These are phyloP conservation scores for Coleophoma cylindrospora DNA, from an alignment of 2,329 filamentous ascomycete genomes.

Conservation along the genomic window DNA sequence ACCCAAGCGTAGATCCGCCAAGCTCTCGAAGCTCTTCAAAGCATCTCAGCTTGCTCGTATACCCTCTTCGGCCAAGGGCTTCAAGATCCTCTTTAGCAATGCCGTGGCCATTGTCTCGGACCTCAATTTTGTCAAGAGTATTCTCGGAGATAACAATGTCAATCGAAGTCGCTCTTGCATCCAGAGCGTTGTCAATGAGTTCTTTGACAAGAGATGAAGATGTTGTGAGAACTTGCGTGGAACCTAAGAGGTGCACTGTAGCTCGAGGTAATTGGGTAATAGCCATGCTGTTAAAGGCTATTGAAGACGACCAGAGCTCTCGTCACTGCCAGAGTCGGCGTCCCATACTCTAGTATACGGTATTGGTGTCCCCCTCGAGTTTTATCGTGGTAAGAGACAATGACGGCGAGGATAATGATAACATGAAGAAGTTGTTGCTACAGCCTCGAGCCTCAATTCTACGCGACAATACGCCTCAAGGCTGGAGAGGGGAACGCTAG, in stretches of 20 bases:
- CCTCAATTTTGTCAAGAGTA: conserved; percentile 63
- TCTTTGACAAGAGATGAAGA: conserved; percentile 66
- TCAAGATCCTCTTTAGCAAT: conserved; percentile 59
- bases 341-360: too few species aligned
- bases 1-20: conserved; percentile 61
- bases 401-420: too few species aligned
- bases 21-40: conserved; percentile 56
- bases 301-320: too few species aligned
- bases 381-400: too few species aligned
- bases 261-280: conserved; percentile 42
- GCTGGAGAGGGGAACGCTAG: background rate
- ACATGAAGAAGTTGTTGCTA: background rate
- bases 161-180: conserved; percentile 63
- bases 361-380: background rate
- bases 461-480: background rate
- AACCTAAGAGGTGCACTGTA: conserved; percentile 52
- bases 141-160: conserved; percentile 61
- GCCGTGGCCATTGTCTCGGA: conserved; percentile 70
- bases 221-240: conserved; percentile 54
- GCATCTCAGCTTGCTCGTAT: conserved; percentile 69
- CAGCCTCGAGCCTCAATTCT: background rate
- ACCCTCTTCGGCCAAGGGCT: conserved; percentile 57
- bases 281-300: conserved; percentile 15
- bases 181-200: conserved; percentile 71
- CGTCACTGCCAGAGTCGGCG: too few species aligned